A percentile compares a stretch with the other conserved stretches of the same genome.
phyloP scores from a whole-genome alignment of 2,329 filamentous ascomycete species.

The Fonsecaea monophora region DNA sequence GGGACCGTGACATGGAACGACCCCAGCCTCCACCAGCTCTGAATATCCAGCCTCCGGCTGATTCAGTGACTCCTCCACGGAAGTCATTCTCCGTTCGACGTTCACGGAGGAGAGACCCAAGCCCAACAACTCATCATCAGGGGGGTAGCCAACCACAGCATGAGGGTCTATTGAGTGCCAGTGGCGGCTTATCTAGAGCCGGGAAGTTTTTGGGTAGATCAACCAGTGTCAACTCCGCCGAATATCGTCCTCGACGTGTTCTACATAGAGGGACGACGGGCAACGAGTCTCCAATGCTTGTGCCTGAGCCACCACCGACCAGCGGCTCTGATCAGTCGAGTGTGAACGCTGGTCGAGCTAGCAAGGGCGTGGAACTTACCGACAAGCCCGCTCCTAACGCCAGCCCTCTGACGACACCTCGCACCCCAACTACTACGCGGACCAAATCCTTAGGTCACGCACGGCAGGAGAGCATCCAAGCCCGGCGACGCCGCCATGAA shows the following conservation, averaged over 20 bases:
- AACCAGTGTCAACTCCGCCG: slow-evolving; percentile 88
- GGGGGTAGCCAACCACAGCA: slow-evolving; percentile 71
- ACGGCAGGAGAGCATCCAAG: slow-evolving; percentile 89
- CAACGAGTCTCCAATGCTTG: slow-evolving; percentile 54
- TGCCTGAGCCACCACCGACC: slow-evolving; percentile 72
- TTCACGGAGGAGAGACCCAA: slow-evolving; percentile 60
- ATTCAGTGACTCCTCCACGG: slow-evolving; percentile 68
- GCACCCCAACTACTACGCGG: slow-evolving; percentile 68
- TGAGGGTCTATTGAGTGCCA: slow-evolving; percentile 76
- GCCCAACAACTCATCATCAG: slow-evolving; percentile 64
- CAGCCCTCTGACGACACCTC: slow-evolving; percentile 61
- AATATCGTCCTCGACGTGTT: slow-evolving; percentile 71
- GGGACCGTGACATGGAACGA: slow-evolving; percentile 66
- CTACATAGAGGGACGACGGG: slow-evolving; percentile 63
- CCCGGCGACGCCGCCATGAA: slow-evolving; percentile 75
- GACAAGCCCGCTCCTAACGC: slow-evolving; percentile 61
- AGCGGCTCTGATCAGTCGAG: slow-evolving; percentile 81
- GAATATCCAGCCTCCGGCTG: slow-evolving; percentile 78
- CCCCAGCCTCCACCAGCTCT: slow-evolving; percentile 74
- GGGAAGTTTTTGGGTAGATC: slow-evolving; percentile 80
- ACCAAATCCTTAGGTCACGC: slow-evolving; percentile 90
- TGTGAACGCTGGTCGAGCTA: slow-evolving; percentile 52
- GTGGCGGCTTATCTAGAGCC: slow-evolving; percentile 57
- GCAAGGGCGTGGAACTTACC: slow-evolving; percentile 45
- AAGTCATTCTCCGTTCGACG: slow-evolving; percentile 89